These are phyloP conservation scores for Neltuma alba DNA, from an alignment of 306 rosid genomes.

Conservation along the genomic window DNA sequence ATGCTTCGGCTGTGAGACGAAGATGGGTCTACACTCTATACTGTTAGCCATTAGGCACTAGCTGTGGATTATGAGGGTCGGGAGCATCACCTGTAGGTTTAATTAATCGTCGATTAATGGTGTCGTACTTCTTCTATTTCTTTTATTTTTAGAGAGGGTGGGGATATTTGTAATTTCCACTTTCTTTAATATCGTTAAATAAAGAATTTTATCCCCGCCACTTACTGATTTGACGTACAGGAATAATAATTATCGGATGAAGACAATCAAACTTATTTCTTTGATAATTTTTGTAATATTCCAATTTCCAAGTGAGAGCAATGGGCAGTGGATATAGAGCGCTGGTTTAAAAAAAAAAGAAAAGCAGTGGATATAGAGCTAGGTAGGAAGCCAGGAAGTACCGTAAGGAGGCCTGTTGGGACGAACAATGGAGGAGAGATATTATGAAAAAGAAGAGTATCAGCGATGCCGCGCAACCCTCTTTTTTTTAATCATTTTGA, in stretches of 20 bases:
- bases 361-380: too few species aligned
- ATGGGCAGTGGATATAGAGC: too few species aligned
- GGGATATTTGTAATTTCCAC: constrained; percentile 43
- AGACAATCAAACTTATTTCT: background rate
- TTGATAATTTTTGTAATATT: background rate
- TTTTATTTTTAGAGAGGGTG: constrained; percentile 35
- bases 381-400: constrained; percentile 29
- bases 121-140: constrained; percentile 18
- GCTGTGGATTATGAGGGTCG: constrained; percentile 24
- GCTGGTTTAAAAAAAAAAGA: too few species aligned
- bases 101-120: constrained; percentile 11
- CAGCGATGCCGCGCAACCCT: constrained; percentile 52
- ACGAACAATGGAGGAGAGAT: constrained; percentile 34
- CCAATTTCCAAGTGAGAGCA: background rate
- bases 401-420: constrained; percentile 42
- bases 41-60: too few species aligned
- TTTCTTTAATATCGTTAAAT: constrained; percentile 6
- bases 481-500: background rate
- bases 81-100: constrained; percentile 11
- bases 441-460: constrained; percentile 40
- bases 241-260: background rate
- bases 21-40: constrained; percentile 43
- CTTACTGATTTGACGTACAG: too few species aligned
- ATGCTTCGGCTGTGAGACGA: constrained; percentile 29
- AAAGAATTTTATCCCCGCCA: too few species aligned